Evolutionary conservation across 2,329 filamentous ascomycete genomes (phyloP), one percentile per base, ranked within the genome.

Genomic region (Fusarium algeriense): DNA sequence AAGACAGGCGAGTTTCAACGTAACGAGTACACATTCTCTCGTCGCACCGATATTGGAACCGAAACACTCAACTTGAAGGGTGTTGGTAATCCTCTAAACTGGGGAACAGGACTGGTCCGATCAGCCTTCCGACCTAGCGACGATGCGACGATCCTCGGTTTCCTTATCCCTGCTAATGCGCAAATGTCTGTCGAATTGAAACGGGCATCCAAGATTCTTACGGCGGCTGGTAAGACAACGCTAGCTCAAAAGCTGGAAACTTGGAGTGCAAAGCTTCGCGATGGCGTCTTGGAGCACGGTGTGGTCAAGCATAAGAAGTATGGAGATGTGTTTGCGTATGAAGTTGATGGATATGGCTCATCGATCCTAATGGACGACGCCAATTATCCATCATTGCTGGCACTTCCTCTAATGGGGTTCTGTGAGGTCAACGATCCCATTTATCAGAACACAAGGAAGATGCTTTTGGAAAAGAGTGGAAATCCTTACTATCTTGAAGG

Each of bases 51-150:
- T 64, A 85, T 88, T 9, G 95, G 95, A 41, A 99, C 96, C 3
- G 96, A 99, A 81, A 99, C 96, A 0, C 88, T 99, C 37, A 93
- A 88, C 73, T 85, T 99, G 1, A 85, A 83, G 3, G 96, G 96
- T 3, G 85, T 94, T 28, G 96, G 96, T n/a, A 99, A 99, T 79
- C 96, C 96, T 2, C 84, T 99, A 19, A 95, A 93, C 74, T 87
- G 85, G 73, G 93, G 91, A 20, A 98, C 96, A 0, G 94, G 94
- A 0, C 87, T 99, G 2, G 87, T 98, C 50, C 90, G 96, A 64
- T 97, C 93, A 43, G 95, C 96, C 1, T 99, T 99, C 83, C 89
- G 96, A 2, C 96, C 96, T 7, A 97, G 93, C 70, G 96, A 99
- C 76, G 96, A 99, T 80, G 94, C 96, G 5, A 97, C 94, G 0